Conservation (phyloP, 768 basidiomycete genomes). For the Hypholoma sublateritium region DNA sequence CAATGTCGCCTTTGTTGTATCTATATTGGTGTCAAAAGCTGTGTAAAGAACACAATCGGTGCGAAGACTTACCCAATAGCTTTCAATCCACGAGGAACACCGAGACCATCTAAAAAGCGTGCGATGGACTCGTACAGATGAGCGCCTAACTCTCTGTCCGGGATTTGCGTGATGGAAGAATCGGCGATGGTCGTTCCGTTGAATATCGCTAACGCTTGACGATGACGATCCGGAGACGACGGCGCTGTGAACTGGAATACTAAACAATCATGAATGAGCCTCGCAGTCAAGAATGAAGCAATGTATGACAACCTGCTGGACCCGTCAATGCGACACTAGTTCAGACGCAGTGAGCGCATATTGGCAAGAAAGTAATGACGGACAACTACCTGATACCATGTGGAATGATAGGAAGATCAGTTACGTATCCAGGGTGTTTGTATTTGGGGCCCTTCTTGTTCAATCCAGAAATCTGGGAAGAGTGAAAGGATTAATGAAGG, state of each 20-base stretch:
- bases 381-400: conserved; percentile 74
- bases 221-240: conserved; percentile 88
- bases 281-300: not conserved
- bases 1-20: conserved; percentile 65
- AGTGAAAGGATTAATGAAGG: not conserved
- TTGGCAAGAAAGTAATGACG: not conserved
- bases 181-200: conserved; percentile 61
- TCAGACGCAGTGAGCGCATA: not conserved
- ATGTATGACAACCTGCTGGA: conserved; percentile 58
- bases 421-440: conserved; percentile 85
- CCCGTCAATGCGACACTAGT: conserved; percentile 82
- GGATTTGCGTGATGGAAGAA: conserved; percentile 68
- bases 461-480: conserved; percentile 76
- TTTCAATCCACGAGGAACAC: conserved; percentile 83
- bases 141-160: conserved; percentile 77
- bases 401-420: conserved; percentile 88
- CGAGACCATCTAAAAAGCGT: conserved; percentile 80
- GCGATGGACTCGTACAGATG: conserved; percentile 86
- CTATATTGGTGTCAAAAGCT: conserved; percentile 25
- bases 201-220: conserved; percentile 87
- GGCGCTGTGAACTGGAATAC: conserved; percentile 97
- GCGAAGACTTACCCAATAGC: conserved; percentile 57
- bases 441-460: conserved; percentile 95
- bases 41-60: not conserved
- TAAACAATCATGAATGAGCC: conserved; percentile 14